These are phyloP conservation scores for Wickerhamiella infanticola DNA, from an alignment of 1,139 yeast genomes.

Conservation along the genomic window DNA sequence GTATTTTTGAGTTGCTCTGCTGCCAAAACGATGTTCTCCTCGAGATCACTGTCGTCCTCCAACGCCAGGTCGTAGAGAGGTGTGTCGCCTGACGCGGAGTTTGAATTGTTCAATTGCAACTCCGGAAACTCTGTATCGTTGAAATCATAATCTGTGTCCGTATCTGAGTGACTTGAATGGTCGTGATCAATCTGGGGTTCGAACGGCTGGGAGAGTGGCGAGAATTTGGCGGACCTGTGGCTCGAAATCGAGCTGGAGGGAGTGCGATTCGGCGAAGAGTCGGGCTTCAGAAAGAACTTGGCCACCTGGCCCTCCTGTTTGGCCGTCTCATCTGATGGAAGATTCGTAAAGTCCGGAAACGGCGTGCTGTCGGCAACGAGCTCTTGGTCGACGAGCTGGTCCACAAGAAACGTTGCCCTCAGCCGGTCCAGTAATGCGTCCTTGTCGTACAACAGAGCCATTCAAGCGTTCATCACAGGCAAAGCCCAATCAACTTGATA, in stretches of 20 bases:
- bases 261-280: background rate
- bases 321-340: background rate
- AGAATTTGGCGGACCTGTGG: background rate
- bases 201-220: background rate
- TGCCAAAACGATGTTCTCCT: constrained; percentile 23
- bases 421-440: constrained; percentile 20
- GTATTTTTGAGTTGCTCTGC: constrained; percentile 19
- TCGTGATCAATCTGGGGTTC: background rate
- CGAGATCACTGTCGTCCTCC: constrained; percentile 26
- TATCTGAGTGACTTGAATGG: background rate
- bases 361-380: constrained; percentile 18
- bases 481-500: no score
- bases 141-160: background rate
- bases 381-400: constrained; percentile 12
- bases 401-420: constrained; percentile 20
- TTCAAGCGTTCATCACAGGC: background rate
- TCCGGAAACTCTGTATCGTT: background rate
- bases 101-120: background rate
- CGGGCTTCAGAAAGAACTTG: background rate
- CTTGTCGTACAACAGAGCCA: constrained; percentile 13
- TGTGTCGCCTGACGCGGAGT: background rate
- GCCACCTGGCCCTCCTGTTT: constrained; percentile 6
- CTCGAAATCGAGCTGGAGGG: background rate
- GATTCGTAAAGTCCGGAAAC: background rate
- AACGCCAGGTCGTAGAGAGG: constrained; percentile 9